phyloP scores from a whole-genome alignment of 2,329 filamentous ascomycete genomes.

The Fusarium sp. region DNA sequence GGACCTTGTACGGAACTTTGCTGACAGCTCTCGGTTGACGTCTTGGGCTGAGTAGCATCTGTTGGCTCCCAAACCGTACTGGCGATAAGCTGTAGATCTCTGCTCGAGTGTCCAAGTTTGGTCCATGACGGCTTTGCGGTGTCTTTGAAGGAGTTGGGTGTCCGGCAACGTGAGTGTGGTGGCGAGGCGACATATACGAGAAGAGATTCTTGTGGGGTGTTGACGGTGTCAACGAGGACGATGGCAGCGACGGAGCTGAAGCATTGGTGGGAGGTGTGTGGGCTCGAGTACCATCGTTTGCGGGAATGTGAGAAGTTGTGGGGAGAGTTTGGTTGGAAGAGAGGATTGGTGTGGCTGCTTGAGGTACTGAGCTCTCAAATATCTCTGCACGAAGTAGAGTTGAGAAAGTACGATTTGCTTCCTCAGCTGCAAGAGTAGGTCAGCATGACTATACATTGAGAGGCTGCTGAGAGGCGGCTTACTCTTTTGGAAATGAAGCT shows the following conservation, averaged over 20 bases:
- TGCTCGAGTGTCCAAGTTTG: slow-evolving; percentile 89
- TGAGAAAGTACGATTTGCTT: slow-evolving; percentile 95
- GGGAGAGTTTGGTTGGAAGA: slow-evolving; percentile 72
- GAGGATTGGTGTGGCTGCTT: slow-evolving; percentile 76
- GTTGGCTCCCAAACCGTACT: slow-evolving; percentile 92
- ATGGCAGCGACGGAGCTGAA: slow-evolving; percentile 75
- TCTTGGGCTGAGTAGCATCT: slow-evolving; percentile 91
- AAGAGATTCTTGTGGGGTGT: slow-evolving; percentile 99
- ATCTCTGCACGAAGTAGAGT: slow-evolving; percentile 90
- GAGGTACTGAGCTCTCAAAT: slow-evolving; percentile 91
- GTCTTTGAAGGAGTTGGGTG: slow-evolving; percentile 92
- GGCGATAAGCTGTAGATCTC: slow-evolving; percentile 97
- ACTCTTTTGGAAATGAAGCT: slow-evolving; percentile 96
- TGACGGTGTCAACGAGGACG: slow-evolving; percentile 86
- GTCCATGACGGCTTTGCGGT: slow-evolving; percentile 87
- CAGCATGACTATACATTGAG: slow-evolving; percentile 5
- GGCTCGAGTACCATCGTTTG: slow-evolving; percentile 78
- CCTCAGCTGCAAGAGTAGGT: slow-evolving; percentile 74
- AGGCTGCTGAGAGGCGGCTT: slow-evolving; percentile 52
- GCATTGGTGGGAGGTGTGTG: slow-evolving; percentile 84
- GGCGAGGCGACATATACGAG: slow-evolving; percentile 85
- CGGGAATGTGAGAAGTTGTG: slow-evolving; percentile 66
- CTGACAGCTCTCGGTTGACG: slow-evolving; percentile 92
- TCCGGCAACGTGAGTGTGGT: slow-evolving; percentile 79
- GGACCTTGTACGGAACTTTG: slow-evolving; percentile 97